Evolutionary conservation across 2,329 filamentous ascomycete genomes (phyloP), one percentile per base, ranked within the genome.

Genomic region (Ciborinia camelliae): DNA sequence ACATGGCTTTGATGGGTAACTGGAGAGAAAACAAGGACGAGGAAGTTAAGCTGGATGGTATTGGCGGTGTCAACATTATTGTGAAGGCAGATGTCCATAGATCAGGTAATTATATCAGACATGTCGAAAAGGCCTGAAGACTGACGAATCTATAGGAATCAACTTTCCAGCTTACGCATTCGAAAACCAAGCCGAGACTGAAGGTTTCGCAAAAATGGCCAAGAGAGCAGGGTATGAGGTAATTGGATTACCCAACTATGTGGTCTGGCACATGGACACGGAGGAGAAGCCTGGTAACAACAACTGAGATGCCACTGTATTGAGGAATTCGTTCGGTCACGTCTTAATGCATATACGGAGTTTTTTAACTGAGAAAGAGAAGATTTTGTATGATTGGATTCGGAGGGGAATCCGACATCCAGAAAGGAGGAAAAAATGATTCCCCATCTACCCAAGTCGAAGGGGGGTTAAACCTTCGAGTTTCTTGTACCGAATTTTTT

Each of bases 131-230:
- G 30, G 14, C 5, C 23, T 58, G 26, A 28, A 60, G 62, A 54
- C 75, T 78, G 66, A 77, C 68, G 30, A 12, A 26, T 54, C 63
- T 39, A 54, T 70, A 94, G 93, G 94, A 68, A 95, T 99, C 81
- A 99, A 99, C 78, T 99, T 99, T 78, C 95, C 95, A 10, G 88
- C 87, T 75, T 99, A 99, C 74, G 85, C 95, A 3, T 99, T 99
- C 76, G 95, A 99, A 77, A 98, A 99, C 78, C 95, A 99, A 80
- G 95, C 95, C 69, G 95, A 99, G 79, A 99, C 95, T 5, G 95
- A 99, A 79, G 95, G 95, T 8, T 99, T 99, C 75, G 95, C 95
- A 45, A 97, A 96, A 77, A 99, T 99, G 95, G 95, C 95, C 66
- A 97, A 96, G 81, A 85, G 92, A 68, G 95, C 95, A 23, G 95